Conservation (phyloP, 768 basidiomycete genomes). For the Coprinellus aureogranulatus region DNA sequence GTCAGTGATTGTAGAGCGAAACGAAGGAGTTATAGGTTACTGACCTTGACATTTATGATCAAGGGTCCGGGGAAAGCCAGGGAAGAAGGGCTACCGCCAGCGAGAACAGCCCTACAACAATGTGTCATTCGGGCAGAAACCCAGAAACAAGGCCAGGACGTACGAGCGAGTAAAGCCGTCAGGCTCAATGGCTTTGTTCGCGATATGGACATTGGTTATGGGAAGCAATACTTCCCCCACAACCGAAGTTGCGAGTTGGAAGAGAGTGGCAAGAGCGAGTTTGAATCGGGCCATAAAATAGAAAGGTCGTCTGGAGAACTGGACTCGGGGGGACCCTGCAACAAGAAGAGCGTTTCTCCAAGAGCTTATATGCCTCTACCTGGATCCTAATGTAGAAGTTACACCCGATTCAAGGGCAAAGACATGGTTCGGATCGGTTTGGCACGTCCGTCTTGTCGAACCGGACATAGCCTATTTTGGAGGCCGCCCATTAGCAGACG, state of each 20-base stretch:
- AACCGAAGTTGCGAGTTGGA: background rate
- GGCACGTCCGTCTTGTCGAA: too few species aligned
- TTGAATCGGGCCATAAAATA: too few species aligned
- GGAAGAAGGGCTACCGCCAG: slow-evolving; percentile 18
- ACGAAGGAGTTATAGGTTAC: background rate
- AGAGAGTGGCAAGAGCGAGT: background rate
- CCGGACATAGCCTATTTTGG: too few species aligned
- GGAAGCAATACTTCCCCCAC: slow-evolving; percentile 11
- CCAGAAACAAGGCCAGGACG: background rate
- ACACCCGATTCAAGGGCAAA: too few species aligned
- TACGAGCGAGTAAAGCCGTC: slow-evolving; percentile 13
- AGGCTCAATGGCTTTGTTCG: slow-evolving; percentile 6
- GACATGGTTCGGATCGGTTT: too few species aligned
- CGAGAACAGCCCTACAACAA: slow-evolving; percentile 27
- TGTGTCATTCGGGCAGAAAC: background rate
- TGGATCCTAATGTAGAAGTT: too few species aligned
- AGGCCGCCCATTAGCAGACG: too few species aligned
- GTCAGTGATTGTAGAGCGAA: background rate
- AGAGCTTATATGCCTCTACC: too few species aligned
- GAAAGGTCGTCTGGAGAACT: too few species aligned
- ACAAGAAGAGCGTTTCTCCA: too few species aligned
- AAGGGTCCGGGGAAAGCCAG: slow-evolving; percentile 29
- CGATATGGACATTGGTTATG: slow-evolving; percentile 1
- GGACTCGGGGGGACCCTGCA: too few species aligned
- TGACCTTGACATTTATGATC: slow-evolving; percentile 27